Base-by-base conservation (phyloP, 1,139 yeast genomes). In the Yamadazyma kanchanaburiensis region DNA sequence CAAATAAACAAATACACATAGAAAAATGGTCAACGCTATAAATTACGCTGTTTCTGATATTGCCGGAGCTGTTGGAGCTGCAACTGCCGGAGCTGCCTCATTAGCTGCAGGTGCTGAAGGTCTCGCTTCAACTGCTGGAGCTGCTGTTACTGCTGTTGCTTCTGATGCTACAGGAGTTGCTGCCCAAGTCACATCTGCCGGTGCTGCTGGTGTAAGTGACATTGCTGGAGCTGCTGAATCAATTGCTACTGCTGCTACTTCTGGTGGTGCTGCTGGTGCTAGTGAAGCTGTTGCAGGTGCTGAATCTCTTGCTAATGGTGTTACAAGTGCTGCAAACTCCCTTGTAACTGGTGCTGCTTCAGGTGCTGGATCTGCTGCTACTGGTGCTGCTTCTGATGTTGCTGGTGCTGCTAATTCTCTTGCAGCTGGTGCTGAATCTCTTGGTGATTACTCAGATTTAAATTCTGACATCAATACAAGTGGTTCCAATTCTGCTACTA, bases 321-420 rank as follows among this genome's bases (percentile, higher is more conserved):
- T 60, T 24, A 24, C 31, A 33, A 66, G 63, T 29, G 39, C 49
- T 34, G 53, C 65, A 15, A 56, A 60, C 40, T 28, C 47, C 15
- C 34, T 42, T 21, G 35, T 32, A 27, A 32, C 44, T 28, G 24
- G 34, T 12, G 39, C 32, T 27, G 42, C 49, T 32, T 26, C 34
- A 27, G 13, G 36, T 12, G 31, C 30, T 18, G 18, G 34, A 17
- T 27, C 12, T 13, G 25, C 34, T 13, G 14, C 49, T 12, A 55
- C 60, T 20, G 51, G 59, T 30, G 63, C 64, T 67, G 63, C 60
- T 50, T 59, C 52, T 47, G 55, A 60, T 17, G 51, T 48, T 24
- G 59, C 56, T 16, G 56, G 53, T 24, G 59, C 57, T 30, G 36
- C 62, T 30, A 53, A 60, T 32, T 67, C 64, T 29, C 38, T 49